Evolutionary conservation across 78 protist species (phyloP), one percentile per base, ranked within the genome.

Genomic region (Anaeramoeba ignava): DNA sequence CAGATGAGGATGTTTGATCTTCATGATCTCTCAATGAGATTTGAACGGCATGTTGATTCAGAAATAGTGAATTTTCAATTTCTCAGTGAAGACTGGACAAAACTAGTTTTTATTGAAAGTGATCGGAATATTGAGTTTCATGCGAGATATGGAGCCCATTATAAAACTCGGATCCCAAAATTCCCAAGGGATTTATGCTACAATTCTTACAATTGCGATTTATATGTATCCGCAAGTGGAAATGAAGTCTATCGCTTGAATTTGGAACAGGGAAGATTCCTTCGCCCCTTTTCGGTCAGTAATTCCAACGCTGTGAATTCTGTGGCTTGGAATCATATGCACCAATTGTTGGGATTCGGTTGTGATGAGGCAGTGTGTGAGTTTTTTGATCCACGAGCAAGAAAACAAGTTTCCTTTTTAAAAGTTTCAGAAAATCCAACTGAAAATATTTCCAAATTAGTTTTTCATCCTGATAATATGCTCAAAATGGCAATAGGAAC

Each of bases 101-200:
- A 97, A 88, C 39, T 92, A 12, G 98, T 73, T 33, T 38, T 94
- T 12, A 83, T 96, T 31, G 83, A 85, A 2, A 1, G 80, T 17
- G 96, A 93, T 78, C 88, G 98, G 40, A 68, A 67, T 38, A 42
- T 97, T 33, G 98, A 94, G 85, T 79, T 97, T 78, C 99, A 97
- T 87, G 87, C 95, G n/a, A 89, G 89, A 37, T 84, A 42, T 85
- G 97, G 97, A 3, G 17, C 31, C 40, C 87, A 96, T 90, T 90
- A 89, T 86, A 67, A 81, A 42, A 84, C 89, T 12, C 78, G 97
- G 38, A 80, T 91, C 40, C 98, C 98, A n/a, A 78, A 27, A 3
- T 87, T 42, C 27, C 97, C 97, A 27, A 91, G 99, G 38, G 91
- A 86, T 85, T 34, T 97, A 82, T 41, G 54, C 8, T 97, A 97